Base-by-base conservation (phyloP, 768 basidiomycete species). In the Tulasnella sp. region DNA sequence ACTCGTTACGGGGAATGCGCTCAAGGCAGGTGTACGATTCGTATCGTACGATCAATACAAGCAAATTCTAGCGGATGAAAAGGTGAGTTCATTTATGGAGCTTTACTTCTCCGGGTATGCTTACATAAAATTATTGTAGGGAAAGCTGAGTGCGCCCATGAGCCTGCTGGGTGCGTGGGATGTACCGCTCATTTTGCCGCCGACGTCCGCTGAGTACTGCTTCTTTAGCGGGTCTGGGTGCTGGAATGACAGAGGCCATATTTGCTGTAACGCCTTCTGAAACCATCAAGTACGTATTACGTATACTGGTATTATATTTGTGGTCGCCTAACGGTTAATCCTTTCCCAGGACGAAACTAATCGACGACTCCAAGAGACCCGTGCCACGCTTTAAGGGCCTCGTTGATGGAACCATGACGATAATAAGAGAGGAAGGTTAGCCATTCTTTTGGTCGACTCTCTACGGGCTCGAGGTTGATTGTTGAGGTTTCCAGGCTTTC, bases 221-320 rank as follows among this genome's bases (percentile, higher is more conserved):
- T 19, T 21, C 19, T 44, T 4, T 65, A 73, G 74, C 76, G 24
- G 76, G 76, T 32, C 66, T 78, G 4, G 75, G 72, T 54, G 95
- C 95, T 1, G 95, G 95, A 3, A 81, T 92, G 82, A 85, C 77
- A 67, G 95, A 98, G 71, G 91, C 95, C 0, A 69, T 97, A 21
- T 81, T 97, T 58, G 95, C 95, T 1, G 95, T 99, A 2, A 98
- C 95, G 0, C 95, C 95, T 2, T 93, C 90, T 11, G 95, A 99
- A 71, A 98, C 95, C 0, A 96, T 98, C 77, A 99, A 99, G 95
- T 94, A 50, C 43, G 87, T 72, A 17, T 1, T 30, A 42, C 19
- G 13, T 56, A 1, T 44, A 44, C 13, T n/a, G 45, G 32, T 61
- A 3, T 21, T 13, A 29, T 19, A 47, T 4, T 26, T 47, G 24